These are phyloP conservation scores for Crithidia acanthocephali DNA, from an alignment of 208 protist genomes.

Conservation along the genomic window DNA sequence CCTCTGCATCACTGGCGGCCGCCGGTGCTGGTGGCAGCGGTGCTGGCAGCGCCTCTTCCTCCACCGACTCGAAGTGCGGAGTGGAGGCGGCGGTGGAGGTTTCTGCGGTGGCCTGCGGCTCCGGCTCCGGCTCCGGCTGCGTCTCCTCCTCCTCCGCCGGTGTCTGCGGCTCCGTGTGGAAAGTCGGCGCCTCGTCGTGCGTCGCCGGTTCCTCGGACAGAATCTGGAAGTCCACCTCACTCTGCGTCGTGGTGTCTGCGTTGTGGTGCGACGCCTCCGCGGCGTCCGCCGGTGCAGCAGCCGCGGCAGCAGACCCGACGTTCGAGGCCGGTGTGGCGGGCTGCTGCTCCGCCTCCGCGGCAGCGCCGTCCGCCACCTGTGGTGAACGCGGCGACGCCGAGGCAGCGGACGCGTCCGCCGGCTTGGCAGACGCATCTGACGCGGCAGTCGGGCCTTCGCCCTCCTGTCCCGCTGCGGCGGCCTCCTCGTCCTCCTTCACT, in stretches of 20 bases:
- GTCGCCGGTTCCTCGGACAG: slow-evolving; percentile 8
- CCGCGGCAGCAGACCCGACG: too few relatives aligned
- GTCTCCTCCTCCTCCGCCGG: not conserved
- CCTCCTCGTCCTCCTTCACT: not conserved
- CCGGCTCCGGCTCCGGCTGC: not conserved
- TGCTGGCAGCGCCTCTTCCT: not conserved
- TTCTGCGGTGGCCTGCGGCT: not conserved
- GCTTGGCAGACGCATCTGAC: not conserved
- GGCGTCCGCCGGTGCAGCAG: not conserved
- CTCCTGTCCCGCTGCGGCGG: not conserved
- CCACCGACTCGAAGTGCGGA: not conserved
- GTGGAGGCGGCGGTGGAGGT: not conserved
- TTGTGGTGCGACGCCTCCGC: not conserved
- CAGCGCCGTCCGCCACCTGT: not conserved
- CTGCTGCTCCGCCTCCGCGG: not conserved
- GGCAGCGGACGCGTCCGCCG: not conserved
- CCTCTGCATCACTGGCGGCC: not conserved
- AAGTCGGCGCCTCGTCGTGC: slow-evolving; percentile 7
- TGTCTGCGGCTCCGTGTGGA: slow-evolving; percentile 15
- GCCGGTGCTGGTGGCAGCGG: not conserved
- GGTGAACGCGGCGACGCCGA: not conserved
- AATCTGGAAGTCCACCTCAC: slow-evolving; percentile 16
- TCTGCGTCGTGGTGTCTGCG: not conserved
- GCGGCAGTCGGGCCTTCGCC: not conserved
- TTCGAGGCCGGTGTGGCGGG: not conserved